Base-by-base conservation (phyloP, 1,284 basidiomycete genomes). In the Heterobasidion occidentale region DNA sequence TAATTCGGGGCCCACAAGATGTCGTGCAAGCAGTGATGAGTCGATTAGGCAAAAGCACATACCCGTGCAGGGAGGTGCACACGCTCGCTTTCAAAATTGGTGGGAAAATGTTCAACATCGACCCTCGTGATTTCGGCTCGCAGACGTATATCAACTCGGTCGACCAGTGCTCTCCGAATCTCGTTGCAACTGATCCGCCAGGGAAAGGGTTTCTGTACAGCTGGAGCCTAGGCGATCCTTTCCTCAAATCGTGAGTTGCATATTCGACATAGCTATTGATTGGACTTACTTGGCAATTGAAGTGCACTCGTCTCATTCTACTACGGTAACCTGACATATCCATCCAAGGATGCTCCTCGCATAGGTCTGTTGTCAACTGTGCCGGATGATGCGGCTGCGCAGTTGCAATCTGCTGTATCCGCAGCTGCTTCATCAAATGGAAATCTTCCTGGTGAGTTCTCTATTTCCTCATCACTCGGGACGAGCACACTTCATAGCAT, bases 301-400 rank as follows among this genome's bases (percentile, higher is more conserved):
- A 73, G 71, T 9, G 70, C 64, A 12, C 63, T 73, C 9, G 65
- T 67, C 7, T 68, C 82, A n/a, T 87, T 80, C 65, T 77, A 86
- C 65, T 87, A 79, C 61, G 85, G 85, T 12, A 84, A 87, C 62
- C 63, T 86, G 47, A 78, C 77, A 0, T 75, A 79, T 57, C 85
- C 84, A 0, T 83, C 81, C 1, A 67, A 70, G 53, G 84, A 88
- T 63, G 77, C 77, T 2, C 82, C 87, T 0, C 77, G 80, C 9
- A 76, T 89, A 48, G 86, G 87, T 6, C 74, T 89, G 36, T 66
- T 84, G 49, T 88, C 86, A 7, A 87, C 84, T 0, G 81, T 88
- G 1, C 81, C 83, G 1, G 17, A 60, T 3, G 72, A 85, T 62
- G 81, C 81, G 1, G 68, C 59, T 11, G 67, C 70, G 4, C 67